These are phyloP conservation scores for Euphorbia lathyris DNA, from an alignment of 345 rosid species.

Conservation along the genomic window DNA sequence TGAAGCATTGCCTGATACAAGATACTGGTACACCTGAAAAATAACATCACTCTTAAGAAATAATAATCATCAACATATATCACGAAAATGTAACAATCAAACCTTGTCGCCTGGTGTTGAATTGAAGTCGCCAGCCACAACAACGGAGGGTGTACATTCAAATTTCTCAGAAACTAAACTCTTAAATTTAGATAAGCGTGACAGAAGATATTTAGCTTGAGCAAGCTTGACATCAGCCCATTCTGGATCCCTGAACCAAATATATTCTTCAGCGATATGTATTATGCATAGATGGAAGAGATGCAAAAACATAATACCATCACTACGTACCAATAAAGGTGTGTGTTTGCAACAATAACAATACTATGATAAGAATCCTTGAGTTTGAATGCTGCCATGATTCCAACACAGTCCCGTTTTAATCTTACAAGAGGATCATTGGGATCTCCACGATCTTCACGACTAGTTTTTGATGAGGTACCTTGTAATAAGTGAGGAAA, in stretches of 20 bases:
- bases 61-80: neutral
- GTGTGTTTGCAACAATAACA: slow-evolving; percentile 81
- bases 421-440: slow-evolving; percentile 74
- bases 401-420: slow-evolving; percentile 87
- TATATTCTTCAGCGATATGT: slow-evolving; percentile 1
- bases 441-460: slow-evolving; percentile 61
- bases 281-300: slow-evolving; percentile 3
- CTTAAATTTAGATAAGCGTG: slow-evolving; percentile 62
- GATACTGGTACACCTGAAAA: slow-evolving; percentile 76
- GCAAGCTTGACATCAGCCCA: slow-evolving; percentile 95
- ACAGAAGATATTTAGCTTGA: slow-evolving; percentile 77
- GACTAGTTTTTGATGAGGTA: slow-evolving; percentile 30
- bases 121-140: slow-evolving; percentile 93
- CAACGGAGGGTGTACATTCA: slow-evolving; percentile 54
- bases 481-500: slow-evolving; percentile 29
- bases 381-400: slow-evolving; percentile 85
- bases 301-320: neutral
- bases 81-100: neutral
- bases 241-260: slow-evolving; percentile 74
- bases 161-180: slow-evolving; percentile 49
- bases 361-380: slow-evolving; percentile 50
- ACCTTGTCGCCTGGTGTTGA: slow-evolving; percentile 88
- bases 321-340: slow-evolving; percentile 67
- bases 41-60: neutral
- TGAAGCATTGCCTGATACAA: slow-evolving; percentile 52